Evolutionary conservation across 106 monocot genomes (phyloP), one percentile per base, ranked within the genome.

Genomic region (Cymbidium sinense): DNA sequence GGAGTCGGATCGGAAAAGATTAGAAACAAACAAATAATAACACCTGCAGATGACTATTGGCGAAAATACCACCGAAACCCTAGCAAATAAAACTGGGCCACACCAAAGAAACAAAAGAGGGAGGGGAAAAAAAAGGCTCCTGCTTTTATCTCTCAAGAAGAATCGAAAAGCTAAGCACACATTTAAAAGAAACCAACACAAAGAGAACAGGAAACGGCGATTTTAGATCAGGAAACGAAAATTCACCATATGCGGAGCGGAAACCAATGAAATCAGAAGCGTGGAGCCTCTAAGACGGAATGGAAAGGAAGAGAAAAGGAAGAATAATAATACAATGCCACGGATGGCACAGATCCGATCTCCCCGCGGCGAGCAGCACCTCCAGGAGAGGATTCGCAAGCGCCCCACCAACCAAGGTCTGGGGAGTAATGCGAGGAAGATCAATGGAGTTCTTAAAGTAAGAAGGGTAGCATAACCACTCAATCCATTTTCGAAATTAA

Each of bases 81-180:
- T 67, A 67, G 67, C 17, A 67, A 31, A 33, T 0, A 30, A 31
- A 33, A 33, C n/a, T 33, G 17, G 17, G 12, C 13, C 67, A 67
- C 67, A 33, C 17, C 5, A 67, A 67, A 39, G 20, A 7, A 39
- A 8, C 37, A 2, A 67, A 67, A 67, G 13, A 11, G 31, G 28
- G 31, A 2, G 11, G 67, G 4, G 12, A 33, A 33, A 37, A 33
- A 69, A 33, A 36, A 67, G 67, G 29, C 67, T 13, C 9, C 31
- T 33, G 31, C 67, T 67, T 67, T 67, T 67, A 30, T 15, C 64
- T 64, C 70, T 70, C 70, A 34, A 34, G 34, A 71, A 71, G 33
- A 39, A 71, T n/a, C n/a, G 71, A 71, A 29, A 35, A 39, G 71
- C 37, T 37, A 35, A 21, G 8, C 34, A 4, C 21, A 23, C 39